A percentile compares a stretch with the other conserved stretches of the same genome.
These are phyloP conservation scores for Ampelocalamus luodianensis DNA, from an alignment of 176 grass and related monocot species.

Conservation along the genomic window DNA sequence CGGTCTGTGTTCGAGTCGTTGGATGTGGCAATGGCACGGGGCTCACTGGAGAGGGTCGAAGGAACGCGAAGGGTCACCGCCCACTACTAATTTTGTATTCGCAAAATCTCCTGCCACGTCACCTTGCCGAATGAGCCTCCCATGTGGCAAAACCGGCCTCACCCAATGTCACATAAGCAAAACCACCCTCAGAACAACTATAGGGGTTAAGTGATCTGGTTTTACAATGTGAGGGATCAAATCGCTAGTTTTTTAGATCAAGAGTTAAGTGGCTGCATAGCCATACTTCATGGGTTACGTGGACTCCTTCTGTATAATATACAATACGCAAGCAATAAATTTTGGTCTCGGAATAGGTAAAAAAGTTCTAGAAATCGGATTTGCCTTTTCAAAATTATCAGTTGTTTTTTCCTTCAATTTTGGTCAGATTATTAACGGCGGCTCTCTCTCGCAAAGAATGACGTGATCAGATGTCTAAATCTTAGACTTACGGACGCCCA, in stretches of 20 bases:
- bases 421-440: neutral
- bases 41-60: conserved; percentile 55
- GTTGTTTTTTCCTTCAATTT: neutral
- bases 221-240: too few relatives aligned
- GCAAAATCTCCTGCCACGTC: too few relatives aligned
- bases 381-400: neutral
- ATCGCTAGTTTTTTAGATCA: too few relatives aligned
- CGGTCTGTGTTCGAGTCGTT: conserved; percentile 74
- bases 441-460: neutral
- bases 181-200: too few relatives aligned
- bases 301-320: neutral
- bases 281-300: too few relatives aligned
- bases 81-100: too few relatives aligned
- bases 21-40: conserved; percentile 76
- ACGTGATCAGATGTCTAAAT: neutral
- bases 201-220: too few relatives aligned
- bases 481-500: neutral
- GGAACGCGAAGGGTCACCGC: too few relatives aligned
- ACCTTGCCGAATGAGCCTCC: too few relatives aligned
- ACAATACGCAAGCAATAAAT: neutral
- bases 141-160: too few relatives aligned
- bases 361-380: neutral
- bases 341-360: neutral
- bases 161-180: too few relatives aligned
- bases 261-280: too few relatives aligned